Percentiles rank a stretch among this genome's conserved stretches.
These are phyloP conservation scores for Puccinia coronata DNA, from an alignment of 1,284 basidiomycete species.

Conservation along the genomic window DNA sequence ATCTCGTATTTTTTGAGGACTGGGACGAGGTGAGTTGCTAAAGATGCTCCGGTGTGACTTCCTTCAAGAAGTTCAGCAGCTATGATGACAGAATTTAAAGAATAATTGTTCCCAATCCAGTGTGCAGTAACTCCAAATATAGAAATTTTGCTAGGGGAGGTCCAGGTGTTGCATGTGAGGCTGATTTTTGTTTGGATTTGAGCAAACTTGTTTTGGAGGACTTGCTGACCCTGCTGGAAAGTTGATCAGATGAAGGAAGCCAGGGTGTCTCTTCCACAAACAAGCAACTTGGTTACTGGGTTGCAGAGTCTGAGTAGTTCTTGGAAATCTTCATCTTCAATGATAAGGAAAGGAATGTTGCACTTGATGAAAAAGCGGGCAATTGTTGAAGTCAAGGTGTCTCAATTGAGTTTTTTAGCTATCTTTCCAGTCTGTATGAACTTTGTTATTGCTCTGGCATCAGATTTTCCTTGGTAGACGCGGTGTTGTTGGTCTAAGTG, in stretches of 20 bases:
- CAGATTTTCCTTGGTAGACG: neutral
- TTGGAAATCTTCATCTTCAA: neutral
- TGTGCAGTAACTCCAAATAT: conserved; percentile 8
- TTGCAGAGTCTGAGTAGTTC: conserved; percentile 12
- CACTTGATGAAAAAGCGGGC: neutral
- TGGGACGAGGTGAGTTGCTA: neutral
- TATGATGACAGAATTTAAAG: neutral
- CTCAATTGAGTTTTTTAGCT: neutral
- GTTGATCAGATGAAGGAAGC: neutral
- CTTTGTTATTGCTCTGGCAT: neutral
- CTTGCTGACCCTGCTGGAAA: neutral
- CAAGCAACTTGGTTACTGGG: neutral
- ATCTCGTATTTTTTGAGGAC: neutral
- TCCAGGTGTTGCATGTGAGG: conserved; percentile 1
- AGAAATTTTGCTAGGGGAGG: neutral
- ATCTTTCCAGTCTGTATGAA: neutral
- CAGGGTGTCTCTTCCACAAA: neutral
- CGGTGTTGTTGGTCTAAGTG: neutral
- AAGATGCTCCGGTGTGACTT: neutral
- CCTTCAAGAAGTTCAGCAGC: neutral
- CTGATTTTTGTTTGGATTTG: neutral
- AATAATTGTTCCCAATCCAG: neutral
- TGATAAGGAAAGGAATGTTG: neutral
- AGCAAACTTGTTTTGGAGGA: neutral
- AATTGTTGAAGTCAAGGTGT: neutral